Base-by-base conservation (phyloP, 2,329 filamentous ascomycete species). In the Stagonosporopsis cucurbitacearum region DNA sequence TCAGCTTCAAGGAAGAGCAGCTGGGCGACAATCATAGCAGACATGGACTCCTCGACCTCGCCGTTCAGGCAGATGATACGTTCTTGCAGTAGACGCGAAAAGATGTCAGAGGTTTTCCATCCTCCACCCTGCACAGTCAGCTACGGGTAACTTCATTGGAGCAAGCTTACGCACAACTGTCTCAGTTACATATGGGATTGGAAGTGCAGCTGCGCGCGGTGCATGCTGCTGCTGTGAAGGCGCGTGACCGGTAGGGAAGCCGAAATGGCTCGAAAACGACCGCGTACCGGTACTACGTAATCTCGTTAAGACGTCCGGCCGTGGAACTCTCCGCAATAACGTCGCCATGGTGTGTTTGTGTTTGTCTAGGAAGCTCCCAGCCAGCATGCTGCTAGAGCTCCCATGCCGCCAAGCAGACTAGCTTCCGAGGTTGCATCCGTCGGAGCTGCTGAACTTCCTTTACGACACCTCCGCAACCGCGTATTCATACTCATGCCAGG, bases 1-100 rank as follows among this genome's bases (percentile, higher is more conserved):
- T 99, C 95, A 69, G 94, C 95, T 82, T 99, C 96, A 76, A 99
- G 92, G 85, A 93, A 99, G 61, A 99, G 89, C 20, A 99, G 87
- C 75, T 99, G 96, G 1, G 95, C 92, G 25, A 98, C 94, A 61
- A 98, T 92, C 37, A 90, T 91, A n/a, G 95, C 94, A 33, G 92
- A 96, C 64, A 95, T 87, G 37, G 86, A 88, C 72, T 96, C 91
- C 79, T 98, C 90, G 54, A 98, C 92, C 71, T 90, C 84, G 70
- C 94, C 94, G 70, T 96, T 97, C 32, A 98, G 84, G 73, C 91
- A 96, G 70, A 99, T 84, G 70, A 98, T 98, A 61, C 94, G 91
- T 82, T 98, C 94, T 68, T 80, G 78, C n/a, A 81, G 74, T 11
- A 80, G 75, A 45, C 79, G 77, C 25, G 75, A 80, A 73, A 76